Evolutionary conservation across 2,329 filamentous ascomycete species (phyloP).

Genomic region (Madurella fahalii): DNA sequence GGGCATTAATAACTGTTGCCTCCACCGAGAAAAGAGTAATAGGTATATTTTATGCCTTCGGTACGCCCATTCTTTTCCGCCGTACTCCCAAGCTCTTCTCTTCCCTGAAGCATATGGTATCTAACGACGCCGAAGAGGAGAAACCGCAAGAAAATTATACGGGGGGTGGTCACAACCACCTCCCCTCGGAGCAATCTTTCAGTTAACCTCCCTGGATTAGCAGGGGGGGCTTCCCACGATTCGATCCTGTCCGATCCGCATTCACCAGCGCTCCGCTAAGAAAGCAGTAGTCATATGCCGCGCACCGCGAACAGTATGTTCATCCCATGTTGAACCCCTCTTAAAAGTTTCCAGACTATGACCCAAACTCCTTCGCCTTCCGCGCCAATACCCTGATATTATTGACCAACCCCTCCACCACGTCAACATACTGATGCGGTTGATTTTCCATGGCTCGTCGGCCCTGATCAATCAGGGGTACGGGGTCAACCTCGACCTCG

Average conservation of each 20-base stretch:
- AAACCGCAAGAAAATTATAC: neutral
- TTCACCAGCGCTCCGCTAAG: no score
- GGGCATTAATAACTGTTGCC: no score
- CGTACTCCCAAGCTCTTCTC: constrained; percentile 10
- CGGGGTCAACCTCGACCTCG: constrained; percentile 69
- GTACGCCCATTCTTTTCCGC: constrained; percentile 4
- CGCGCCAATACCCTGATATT: constrained; percentile 60
- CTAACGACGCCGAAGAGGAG: constrained; percentile 7
- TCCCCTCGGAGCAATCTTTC: constrained; percentile 2
- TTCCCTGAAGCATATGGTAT: constrained; percentile 14
- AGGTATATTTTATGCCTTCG: constrained; percentile 12
- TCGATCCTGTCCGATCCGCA: no score
- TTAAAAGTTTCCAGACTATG: neutral
- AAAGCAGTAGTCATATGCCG: neutral
- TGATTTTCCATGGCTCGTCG: constrained; percentile 47
- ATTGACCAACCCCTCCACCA: constrained; percentile 71
- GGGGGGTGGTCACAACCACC: neutral
- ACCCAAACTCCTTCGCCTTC: constrained; percentile 19
- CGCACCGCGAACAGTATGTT: neutral
- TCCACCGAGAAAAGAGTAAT: neutral
- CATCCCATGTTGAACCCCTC: neutral
- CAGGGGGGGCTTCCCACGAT: no score
- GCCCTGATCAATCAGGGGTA: constrained; percentile 62
- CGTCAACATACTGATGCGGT: constrained; percentile 58
- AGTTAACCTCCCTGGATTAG: no score